Evolutionary conservation across 345 rosid genomes (phyloP), one percentile per base, ranked within the genome.

Genomic region (Streptanthus diversifolius): DNA sequence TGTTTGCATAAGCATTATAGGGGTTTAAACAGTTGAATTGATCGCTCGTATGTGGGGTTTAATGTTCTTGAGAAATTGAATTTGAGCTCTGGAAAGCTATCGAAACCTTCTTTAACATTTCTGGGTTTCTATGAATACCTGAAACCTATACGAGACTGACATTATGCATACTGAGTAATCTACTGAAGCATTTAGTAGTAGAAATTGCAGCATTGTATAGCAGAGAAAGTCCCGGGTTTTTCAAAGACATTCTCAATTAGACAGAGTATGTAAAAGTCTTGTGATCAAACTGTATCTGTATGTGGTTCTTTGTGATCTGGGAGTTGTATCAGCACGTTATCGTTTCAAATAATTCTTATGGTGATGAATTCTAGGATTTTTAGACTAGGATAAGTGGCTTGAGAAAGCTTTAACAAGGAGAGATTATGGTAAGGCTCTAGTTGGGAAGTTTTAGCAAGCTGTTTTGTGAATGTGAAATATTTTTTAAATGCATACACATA

Each of bases 401-500:
- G 2, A 29, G 17, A 35, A 11, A 3, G 7, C 1, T 33, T 24
- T 47, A 22, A 37, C 1, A 48, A 12, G n/a, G 22, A 32, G 35
- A 27, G 7, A 43, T 47, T 40, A 2, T 66, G 15, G 9, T 30
- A 43, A 47, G 39, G 22, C 55, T 63, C 21, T 35, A 2, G 33
- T 52, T 10, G 4, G 21, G 8, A n/a, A 18, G n/a, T 71, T 48
- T 59, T 24, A 11, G 1, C 7, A 33, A 45, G 54, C 13, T 45
- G 57, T 49, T 49, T 62, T 37, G 44, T 43, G 71, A 54, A 45
- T 55, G 71, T 52, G 30, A 32, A 30, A n/a, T 12, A 24, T 43
- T 55, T 43, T 55, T 15, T 22, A 30, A 54, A 64, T 40, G 29
- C n/a, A 14, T 54, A 14, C 29, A 35, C 13, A 63, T 47, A n/a